phyloP scores from a whole-genome alignment of 495 filamentous ascomycete genomes.

The Lasiosphaeris hirsuta region DNA sequence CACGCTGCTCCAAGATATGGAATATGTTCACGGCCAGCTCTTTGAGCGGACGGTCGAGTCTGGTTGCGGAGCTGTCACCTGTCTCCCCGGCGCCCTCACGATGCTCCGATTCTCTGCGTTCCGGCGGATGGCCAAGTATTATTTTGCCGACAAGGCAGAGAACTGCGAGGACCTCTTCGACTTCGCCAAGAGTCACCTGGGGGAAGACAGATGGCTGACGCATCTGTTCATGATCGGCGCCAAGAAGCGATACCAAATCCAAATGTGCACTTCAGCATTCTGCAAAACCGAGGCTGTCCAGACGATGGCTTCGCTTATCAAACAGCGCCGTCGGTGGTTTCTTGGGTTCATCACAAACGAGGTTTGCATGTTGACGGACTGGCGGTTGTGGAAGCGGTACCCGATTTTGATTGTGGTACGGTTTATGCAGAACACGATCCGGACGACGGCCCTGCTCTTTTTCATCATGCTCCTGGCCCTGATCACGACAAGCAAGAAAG shows the following conservation, averaged over 20 bases:
- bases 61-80: conserved; percentile 91
- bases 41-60: conserved; percentile 97
- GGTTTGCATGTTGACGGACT: conserved; percentile 96
- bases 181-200: conserved; percentile 91
- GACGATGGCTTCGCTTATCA: conserved; percentile 78
- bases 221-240: conserved; percentile 99
- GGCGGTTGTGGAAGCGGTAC: conserved; percentile 86
- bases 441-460: conserved; percentile 92
- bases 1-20: conserved; percentile 94
- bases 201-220: conserved; percentile 95
- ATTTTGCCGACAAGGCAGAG: conserved; percentile 96
- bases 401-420: conserved; percentile 84
- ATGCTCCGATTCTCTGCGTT: conserved; percentile 97
- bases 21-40: conserved; percentile 96
- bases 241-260: conserved; percentile 88
- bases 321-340: conserved; percentile 96
- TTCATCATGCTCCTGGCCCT: conserved; percentile 92
- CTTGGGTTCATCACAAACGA: conserved; percentile 98
- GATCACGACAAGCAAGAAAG: conserved; percentile 74
- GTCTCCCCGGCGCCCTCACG: conserved; percentile 89
- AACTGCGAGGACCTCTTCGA: conserved; percentile 96
- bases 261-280: conserved; percentile 95
- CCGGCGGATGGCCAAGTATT: conserved; percentile 95
- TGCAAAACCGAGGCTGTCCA: conserved; percentile 98
- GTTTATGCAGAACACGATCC: conserved; percentile 95